phyloP scores from a whole-genome alignment of 2,329 filamentous ascomycete genomes.

The Pseudocercospora vitis region DNA sequence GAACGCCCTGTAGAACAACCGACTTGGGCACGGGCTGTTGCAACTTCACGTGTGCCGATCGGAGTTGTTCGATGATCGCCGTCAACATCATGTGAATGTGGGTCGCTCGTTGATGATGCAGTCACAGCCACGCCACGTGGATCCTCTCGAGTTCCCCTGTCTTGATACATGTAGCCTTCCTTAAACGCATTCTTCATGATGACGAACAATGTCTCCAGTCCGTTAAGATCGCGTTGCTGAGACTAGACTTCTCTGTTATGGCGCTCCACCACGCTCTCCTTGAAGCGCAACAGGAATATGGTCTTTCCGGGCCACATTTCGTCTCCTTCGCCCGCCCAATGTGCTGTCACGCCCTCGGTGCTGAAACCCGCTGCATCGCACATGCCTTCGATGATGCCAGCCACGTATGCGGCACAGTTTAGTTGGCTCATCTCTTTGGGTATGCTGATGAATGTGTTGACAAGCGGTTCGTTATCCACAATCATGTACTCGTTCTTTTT shows the following conservation, averaged over 20 bases:
- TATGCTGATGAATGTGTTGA: constrained; percentile 90
- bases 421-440: constrained; percentile 94
- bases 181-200: background rate
- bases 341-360: constrained; percentile 79
- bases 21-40: constrained; percentile 22
- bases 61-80: constrained; percentile 21
- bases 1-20: background rate
- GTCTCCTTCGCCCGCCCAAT: constrained; percentile 62
- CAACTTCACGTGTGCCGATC: constrained; percentile 20
- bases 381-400: constrained; percentile 91
- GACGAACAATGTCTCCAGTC: background rate
- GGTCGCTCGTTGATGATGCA: background rate
- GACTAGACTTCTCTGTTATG: too few relatives aligned
- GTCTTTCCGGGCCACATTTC: constrained; percentile 93
- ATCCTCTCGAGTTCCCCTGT: background rate
- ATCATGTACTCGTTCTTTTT: constrained; percentile 98
- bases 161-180: background rate
- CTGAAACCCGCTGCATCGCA: constrained; percentile 91
- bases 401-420: constrained; percentile 94
- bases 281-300: constrained; percentile 92
- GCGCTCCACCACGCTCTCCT: constrained; percentile 86
- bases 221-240: too few relatives aligned
- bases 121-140: background rate
- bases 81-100: constrained; percentile 13
- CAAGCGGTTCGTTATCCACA: constrained; percentile 93